Evolutionary conservation across 2,329 filamentous ascomycete species (phyloP).

Genomic region (Periconia sp.): DNA sequence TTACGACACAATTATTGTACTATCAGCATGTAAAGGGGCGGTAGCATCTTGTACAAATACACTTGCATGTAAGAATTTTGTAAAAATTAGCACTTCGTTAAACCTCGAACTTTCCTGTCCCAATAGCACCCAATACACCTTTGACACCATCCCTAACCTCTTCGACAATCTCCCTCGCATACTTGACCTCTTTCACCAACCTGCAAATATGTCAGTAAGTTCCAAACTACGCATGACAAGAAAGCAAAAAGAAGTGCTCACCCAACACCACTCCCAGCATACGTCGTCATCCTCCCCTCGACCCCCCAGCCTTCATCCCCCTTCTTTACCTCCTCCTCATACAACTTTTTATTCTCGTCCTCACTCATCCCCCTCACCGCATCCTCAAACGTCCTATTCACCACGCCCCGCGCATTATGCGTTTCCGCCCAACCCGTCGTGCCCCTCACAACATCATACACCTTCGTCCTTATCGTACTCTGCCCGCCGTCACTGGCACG

Average conservation of each 20-base stretch:
- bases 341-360: slow-evolving; percentile 49
- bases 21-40: neutral
- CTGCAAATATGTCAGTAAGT: too few relatives aligned
- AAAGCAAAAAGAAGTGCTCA: too few relatives aligned
- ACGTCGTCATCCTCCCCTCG: slow-evolving; percentile 59
- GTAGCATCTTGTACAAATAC: slow-evolving; percentile 16
- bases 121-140: slow-evolving; percentile 24
- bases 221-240: too few relatives aligned
- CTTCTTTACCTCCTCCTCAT: slow-evolving; percentile 51
- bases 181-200: slow-evolving; percentile 54
- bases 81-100: neutral
- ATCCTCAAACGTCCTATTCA: slow-evolving; percentile 57
- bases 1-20: slow-evolving; percentile 1
- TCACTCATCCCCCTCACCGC: slow-evolving; percentile 42
- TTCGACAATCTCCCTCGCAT: slow-evolving; percentile 56
- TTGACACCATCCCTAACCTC: slow-evolving; percentile 47
- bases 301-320: slow-evolving; percentile 56
- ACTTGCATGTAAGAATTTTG: slow-evolving; percentile 10
- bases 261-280: slow-evolving; percentile 64
- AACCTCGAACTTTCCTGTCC: neutral
- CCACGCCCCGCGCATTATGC: slow-evolving; percentile 61
- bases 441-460: slow-evolving; percentile 58
- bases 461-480: slow-evolving; percentile 52
- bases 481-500: slow-evolving; percentile 53
- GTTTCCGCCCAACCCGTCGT: slow-evolving; percentile 60